phyloP scores from a whole-genome alignment of 1,284 basidiomycete species.

The Ceratobasidium sp. region DNA sequence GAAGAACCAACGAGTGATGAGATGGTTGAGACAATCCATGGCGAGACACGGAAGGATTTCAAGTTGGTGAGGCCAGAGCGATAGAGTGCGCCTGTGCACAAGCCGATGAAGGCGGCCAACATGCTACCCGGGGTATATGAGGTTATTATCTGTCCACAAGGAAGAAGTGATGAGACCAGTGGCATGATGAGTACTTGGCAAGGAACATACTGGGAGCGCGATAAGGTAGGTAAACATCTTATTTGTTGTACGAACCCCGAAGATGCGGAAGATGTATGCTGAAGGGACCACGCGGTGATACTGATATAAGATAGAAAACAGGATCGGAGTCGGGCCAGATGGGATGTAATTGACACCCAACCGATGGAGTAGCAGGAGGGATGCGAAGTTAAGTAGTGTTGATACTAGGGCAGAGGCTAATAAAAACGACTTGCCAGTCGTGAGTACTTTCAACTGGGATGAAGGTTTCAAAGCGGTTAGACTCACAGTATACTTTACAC shows the following conservation, averaged over 20 bases:
- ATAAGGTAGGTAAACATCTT: slow-evolving; percentile 79
- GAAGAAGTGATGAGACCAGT: neutral
- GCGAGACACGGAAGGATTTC: slow-evolving; percentile 80
- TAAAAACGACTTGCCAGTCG: slow-evolving; percentile 74
- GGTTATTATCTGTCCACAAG: slow-evolving; percentile 69
- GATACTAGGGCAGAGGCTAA: slow-evolving; percentile 74
- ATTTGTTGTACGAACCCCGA: slow-evolving; percentile 80
- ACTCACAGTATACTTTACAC: slow-evolving; percentile 88
- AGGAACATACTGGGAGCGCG: slow-evolving; percentile 69
- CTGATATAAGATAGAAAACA: slow-evolving; percentile 83
- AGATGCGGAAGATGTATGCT: slow-evolving; percentile 79
- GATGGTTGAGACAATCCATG: slow-evolving; percentile 63
- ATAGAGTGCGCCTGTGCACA: slow-evolving; percentile 80
- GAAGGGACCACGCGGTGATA: slow-evolving; percentile 81
- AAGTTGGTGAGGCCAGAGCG: slow-evolving; percentile 82
- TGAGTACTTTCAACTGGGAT: neutral
- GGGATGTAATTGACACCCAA: slow-evolving; percentile 79
- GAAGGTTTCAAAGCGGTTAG: neutral
- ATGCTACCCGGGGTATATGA: slow-evolving; percentile 76
- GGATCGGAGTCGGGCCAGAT: slow-evolving; percentile 74
- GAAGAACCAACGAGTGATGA: slow-evolving; percentile 74
- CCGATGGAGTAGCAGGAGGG: slow-evolving; percentile 72
- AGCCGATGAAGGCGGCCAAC: slow-evolving; percentile 71
- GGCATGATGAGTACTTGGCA: neutral
- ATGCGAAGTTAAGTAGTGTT: slow-evolving; percentile 74